phyloP scores from a whole-genome alignment of 345 rosid species.

The Citrus sp. region DNA sequence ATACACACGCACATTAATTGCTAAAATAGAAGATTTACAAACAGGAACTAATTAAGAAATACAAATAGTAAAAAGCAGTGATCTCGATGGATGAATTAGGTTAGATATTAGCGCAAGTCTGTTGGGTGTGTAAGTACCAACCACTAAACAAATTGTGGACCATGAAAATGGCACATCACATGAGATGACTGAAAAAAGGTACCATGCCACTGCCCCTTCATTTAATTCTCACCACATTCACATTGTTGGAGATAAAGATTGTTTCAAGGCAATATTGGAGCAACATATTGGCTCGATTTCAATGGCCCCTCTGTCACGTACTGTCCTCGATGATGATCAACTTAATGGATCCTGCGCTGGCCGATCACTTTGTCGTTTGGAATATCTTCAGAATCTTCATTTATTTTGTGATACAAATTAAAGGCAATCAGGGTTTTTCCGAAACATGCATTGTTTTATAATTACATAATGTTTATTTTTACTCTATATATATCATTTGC shows the following conservation, averaged over 20 bases:
- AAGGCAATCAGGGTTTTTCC: not conserved
- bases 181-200: constrained; percentile 24
- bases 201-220: constrained; percentile 10
- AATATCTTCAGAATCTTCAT: constrained; percentile 13
- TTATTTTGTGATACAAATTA: not conserved
- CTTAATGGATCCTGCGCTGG: constrained; percentile 18
- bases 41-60: not conserved
- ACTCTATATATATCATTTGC: too few relatives aligned
- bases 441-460: too few relatives aligned
- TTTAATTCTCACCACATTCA: not conserved
- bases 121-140: too few relatives aligned
- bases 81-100: too few relatives aligned
- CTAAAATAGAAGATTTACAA: not conserved
- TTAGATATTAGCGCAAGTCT: too few relatives aligned
- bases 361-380: constrained; percentile 13
- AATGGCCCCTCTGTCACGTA: not conserved
- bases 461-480: too few relatives aligned
- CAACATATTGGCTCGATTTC: not conserved
- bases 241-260: not conserved
- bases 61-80: too few relatives aligned
- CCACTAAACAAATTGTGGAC: constrained; percentile 28
- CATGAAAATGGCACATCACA: constrained; percentile 24
- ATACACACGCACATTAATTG: not conserved
- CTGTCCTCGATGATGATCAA: not conserved
- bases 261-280: constrained; percentile 10